Conservation (phyloP, 31 red algal genomes). For the Asparagopsis taxiformis region DNA sequence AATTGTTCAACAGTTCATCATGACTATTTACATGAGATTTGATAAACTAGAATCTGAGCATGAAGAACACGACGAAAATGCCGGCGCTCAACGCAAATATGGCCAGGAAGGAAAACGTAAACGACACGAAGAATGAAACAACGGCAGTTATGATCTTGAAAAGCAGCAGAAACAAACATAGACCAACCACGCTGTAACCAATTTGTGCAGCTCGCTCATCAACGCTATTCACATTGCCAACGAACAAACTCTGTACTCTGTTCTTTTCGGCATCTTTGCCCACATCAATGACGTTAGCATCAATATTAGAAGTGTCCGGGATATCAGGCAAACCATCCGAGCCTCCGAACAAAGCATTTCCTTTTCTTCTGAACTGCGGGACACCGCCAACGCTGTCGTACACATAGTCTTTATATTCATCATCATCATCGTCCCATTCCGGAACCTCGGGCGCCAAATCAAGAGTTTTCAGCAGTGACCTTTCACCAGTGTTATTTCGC, state of each 20-base stretch:
- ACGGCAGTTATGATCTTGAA: slow-evolving; percentile 37
- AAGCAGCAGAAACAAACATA: slow-evolving; percentile 10
- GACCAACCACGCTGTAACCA: slow-evolving; percentile 32
- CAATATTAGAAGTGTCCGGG: slow-evolving; percentile 9
- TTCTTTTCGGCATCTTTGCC: background rate
- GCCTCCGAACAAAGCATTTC: slow-evolving; percentile 24
- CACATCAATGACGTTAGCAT: slow-evolving; percentile 9
- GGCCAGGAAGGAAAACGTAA: slow-evolving; percentile 58
- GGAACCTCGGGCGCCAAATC: slow-evolving; percentile 21
- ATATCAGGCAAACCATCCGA: slow-evolving; percentile 34
- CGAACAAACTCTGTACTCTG: slow-evolving; percentile 26
- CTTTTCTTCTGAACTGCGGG: slow-evolving; percentile 17
- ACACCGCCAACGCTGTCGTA: slow-evolving; percentile 16
- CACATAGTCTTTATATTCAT: slow-evolving; percentile 44
- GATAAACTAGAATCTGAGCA: slow-evolving; percentile 31
- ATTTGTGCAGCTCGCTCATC: slow-evolving; percentile 37
- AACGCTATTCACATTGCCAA: slow-evolving; percentile 20
- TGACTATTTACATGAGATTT: background rate
- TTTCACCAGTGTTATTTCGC: slow-evolving; percentile 15
- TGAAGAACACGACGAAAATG: slow-evolving; percentile 54
- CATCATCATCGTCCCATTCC: slow-evolving; percentile 31
- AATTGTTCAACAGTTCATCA: background rate
- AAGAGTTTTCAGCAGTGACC: slow-evolving; percentile 1
- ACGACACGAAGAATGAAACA: slow-evolving; percentile 51
- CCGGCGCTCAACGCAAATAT: slow-evolving; percentile 64